Base-by-base conservation (phyloP, 371 early-diverging fungal genomes). In the Conidiobolus incongruus region DNA sequence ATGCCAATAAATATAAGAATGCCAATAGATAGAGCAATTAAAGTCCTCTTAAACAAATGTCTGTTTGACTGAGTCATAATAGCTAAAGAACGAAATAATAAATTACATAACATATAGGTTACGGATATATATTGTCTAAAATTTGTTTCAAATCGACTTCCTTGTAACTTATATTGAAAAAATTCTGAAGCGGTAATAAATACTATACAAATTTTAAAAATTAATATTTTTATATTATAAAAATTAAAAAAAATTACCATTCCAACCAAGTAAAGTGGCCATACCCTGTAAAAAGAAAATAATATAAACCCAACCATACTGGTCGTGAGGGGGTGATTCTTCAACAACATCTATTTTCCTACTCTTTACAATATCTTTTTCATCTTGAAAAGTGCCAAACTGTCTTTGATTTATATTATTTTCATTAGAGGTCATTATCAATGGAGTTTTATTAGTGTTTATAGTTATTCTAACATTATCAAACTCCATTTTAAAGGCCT, bases 211-310 rank as follows among this genome's bases (percentile, higher is more conserved):
- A 16, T 49, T 11, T 17, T 31, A 8, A 40, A 40, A 29, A 32
- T 5, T 40, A 20, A 19, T 7, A 13, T 35, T 12, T 35, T 12
- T 8, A n/a, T 12, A 19, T n/a, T 8, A 35, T 15, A 35, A 35
- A 35, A 10, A 8, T 30, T 7, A 16, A 15, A 4, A 40, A 40
- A 40, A 43, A 7, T 34, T 65, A 75, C 76, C 73, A 58, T 83
- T 83, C 83, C 83, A 83, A 13, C 80, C 78, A 12, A 83, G 54
- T 22, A 81, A 58, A 62, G 77, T 75, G 6, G 77, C 70, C 15
- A 77, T 52, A 8, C 83, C 83, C 50, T 73, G 75, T 8, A 75
- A 47, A 40, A 75, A 68, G 46, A 77, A 78, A 40, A 77, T 59
- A 56, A 68, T 54, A 43, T 63, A 58, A 10, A 50, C 28, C 12